These are phyloP conservation scores for Rutstroemia sp. DNA, from an alignment of 2,329 filamentous ascomycete species.

Conservation along the genomic window DNA sequence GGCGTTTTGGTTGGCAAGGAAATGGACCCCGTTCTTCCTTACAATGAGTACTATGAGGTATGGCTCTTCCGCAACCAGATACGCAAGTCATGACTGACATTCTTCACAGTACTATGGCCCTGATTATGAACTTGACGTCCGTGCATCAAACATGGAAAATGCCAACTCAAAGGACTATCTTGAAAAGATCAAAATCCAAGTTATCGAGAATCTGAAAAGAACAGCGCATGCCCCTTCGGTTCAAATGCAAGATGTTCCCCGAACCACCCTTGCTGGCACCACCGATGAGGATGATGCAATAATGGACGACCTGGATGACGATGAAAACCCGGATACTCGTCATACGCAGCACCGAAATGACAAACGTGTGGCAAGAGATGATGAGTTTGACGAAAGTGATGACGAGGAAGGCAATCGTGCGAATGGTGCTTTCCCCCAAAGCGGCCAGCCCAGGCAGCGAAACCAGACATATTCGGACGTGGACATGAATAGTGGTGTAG, in stretches of 20 bases:
- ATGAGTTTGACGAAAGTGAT: slow-evolving; percentile 81
- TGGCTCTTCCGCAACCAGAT: slow-evolving; percentile 40
- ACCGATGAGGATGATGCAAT: slow-evolving; percentile 61
- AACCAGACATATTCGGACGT: slow-evolving; percentile 49
- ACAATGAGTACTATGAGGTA: slow-evolving; percentile 90
- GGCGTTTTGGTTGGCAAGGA: slow-evolving; percentile 78
- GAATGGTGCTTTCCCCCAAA: slow-evolving; percentile 56
- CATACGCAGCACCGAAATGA: slow-evolving; percentile 80
- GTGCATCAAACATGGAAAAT: slow-evolving; percentile 84
- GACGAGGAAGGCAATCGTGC: slow-evolving; percentile 72
- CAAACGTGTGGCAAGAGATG: slow-evolving; percentile 65
- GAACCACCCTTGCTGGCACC: slow-evolving; percentile 53
- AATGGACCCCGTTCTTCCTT: slow-evolving; percentile 78
- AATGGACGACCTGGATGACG: slow-evolving; percentile 67
- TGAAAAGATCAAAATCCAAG: slow-evolving; percentile 70
- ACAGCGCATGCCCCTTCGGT: slow-evolving; percentile 83
- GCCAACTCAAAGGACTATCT: slow-evolving; percentile 79
- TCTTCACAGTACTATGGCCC: slow-evolving; percentile 72
- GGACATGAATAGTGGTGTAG: slow-evolving; percentile 44
- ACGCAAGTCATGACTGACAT: slow-evolving; percentile 14
- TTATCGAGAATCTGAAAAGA: slow-evolving; percentile 81
- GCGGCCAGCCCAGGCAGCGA: slow-evolving; percentile 42
- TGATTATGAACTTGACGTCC: slow-evolving; percentile 85
- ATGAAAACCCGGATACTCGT: slow-evolving; percentile 77
- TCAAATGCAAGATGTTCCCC: slow-evolving; percentile 74